These are phyloP conservation scores for Penicilliopsis zonata DNA, from an alignment of 495 filamentous ascomycete genomes.

Conservation along the genomic window DNA sequence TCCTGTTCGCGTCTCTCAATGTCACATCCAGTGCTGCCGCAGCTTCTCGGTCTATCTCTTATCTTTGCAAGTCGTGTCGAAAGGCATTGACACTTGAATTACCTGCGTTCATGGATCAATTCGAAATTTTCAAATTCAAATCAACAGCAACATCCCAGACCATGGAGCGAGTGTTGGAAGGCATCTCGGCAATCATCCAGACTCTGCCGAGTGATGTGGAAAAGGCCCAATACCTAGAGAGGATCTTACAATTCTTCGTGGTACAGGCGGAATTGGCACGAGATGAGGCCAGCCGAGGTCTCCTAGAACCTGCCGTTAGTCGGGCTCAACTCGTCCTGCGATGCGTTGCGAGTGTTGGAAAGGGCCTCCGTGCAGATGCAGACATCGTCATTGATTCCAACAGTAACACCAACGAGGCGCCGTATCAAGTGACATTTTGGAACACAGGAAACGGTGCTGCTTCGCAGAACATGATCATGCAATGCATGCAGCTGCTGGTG, in stretches of 20 bases:
- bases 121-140: constrained; percentile 48
- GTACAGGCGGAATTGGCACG: constrained; percentile 24
- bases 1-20: constrained; percentile 66
- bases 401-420: constrained; percentile 19
- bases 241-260: constrained; percentile 51
- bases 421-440: constrained; percentile 47
- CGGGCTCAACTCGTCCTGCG: constrained; percentile 54
- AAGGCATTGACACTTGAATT: constrained; percentile 57
- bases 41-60: constrained; percentile 71
- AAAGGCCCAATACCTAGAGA: constrained; percentile 48
- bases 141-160: constrained; percentile 52
- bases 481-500: constrained; percentile 32
- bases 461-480: constrained; percentile 48
- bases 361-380: constrained; percentile 60
- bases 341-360: constrained; percentile 67
- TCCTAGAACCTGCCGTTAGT: constrained; percentile 33
- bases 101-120: constrained; percentile 65
- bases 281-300: constrained; percentile 20
- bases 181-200: constrained; percentile 76
- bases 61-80: constrained; percentile 73
- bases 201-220: constrained; percentile 52
- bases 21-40: constrained; percentile 51
- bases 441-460: constrained; percentile 36
- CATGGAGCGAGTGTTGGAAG: constrained; percentile 72
- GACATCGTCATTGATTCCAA: constrained; percentile 60